phyloP scores from a whole-genome alignment of 495 filamentous ascomycete species.

The Penicillium tannophilum region DNA sequence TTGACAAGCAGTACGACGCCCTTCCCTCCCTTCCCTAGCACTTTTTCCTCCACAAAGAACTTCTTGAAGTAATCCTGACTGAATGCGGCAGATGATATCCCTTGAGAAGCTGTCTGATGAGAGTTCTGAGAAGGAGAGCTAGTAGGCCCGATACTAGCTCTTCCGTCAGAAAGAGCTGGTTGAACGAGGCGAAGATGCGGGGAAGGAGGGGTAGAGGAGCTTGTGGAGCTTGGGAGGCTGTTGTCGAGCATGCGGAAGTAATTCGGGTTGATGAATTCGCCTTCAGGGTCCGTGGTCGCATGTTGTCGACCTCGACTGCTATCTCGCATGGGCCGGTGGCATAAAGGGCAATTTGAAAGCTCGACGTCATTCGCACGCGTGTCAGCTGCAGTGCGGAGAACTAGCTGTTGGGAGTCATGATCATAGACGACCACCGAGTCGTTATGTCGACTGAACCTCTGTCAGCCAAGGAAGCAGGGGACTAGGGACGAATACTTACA shows the following conservation, averaged over 20 bases:
- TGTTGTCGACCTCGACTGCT: slow-evolving; percentile 38
- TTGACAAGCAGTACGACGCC: slow-evolving; percentile 90
- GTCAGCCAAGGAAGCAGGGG: slow-evolving; percentile 4
- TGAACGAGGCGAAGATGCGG: slow-evolving; percentile 56
- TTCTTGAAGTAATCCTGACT: slow-evolving; percentile 87
- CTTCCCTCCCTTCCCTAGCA: slow-evolving; percentile 88
- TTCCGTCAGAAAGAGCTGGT: slow-evolving; percentile 42
- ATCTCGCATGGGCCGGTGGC: slow-evolving; percentile 75
- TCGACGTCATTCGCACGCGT: slow-evolving; percentile 42
- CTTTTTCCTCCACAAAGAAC: slow-evolving; percentile 85
- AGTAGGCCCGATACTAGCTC: slow-evolving; percentile 38
- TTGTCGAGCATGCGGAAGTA: slow-evolving; percentile 93
- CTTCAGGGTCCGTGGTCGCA: slow-evolving; percentile 41
- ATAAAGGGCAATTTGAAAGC: slow-evolving; percentile 79
- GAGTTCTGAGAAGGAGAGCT: slow-evolving; percentile 49
- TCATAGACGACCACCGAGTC: slow-evolving; percentile 92
- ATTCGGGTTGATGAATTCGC: slow-evolving; percentile 79
- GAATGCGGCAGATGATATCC: slow-evolving; percentile 84
- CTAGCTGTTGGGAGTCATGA: slow-evolving; percentile 78
- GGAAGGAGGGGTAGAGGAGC: slow-evolving; percentile 51
- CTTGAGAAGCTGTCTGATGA: slow-evolving; percentile 52
- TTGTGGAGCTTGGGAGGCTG: slow-evolving; percentile 53
- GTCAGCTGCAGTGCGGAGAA: slow-evolving; percentile 65
- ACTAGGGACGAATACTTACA: slow-evolving; percentile 36
- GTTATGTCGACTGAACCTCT: slow-evolving; percentile 72